These are phyloP conservation scores for Tieghemiomyces parasiticus DNA, from an alignment of 192 early-diverging fungal species.

Conservation along the genomic window DNA sequence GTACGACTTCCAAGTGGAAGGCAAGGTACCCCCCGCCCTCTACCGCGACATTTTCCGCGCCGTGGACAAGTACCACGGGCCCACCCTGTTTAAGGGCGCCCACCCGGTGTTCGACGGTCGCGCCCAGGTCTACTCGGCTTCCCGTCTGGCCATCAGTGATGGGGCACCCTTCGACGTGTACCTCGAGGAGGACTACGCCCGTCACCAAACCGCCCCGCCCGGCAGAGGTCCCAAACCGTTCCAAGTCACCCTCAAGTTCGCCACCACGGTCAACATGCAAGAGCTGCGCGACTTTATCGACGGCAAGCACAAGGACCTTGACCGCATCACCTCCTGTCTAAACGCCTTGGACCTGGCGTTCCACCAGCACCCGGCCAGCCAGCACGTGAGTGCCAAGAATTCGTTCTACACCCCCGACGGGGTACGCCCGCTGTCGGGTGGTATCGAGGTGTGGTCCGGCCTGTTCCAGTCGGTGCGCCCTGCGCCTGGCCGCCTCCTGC, in stretches of 20 bases:
- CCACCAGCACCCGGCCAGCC: constrained; percentile 60
- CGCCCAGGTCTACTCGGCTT: constrained; percentile 55
- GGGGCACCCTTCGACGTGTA: constrained; percentile 42
- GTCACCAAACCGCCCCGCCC: constrained; percentile 11
- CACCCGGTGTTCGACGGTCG: constrained; percentile 72
- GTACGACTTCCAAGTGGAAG: constrained; percentile 69
- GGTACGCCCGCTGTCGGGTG: constrained; percentile 34
- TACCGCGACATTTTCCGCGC: constrained; percentile 51
- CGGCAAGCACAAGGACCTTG: constrained; percentile 11
- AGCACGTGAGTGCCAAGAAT: constrained; percentile 64
- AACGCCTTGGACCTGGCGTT: constrained; percentile 69
- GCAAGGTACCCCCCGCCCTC: constrained; percentile 57
- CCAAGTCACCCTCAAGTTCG: constrained; percentile 32
- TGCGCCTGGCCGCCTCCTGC: constrained; percentile 47
- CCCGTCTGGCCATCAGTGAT: constrained; percentile 33
- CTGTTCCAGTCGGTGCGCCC: constrained; percentile 82
- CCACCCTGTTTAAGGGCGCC: constrained; percentile 37
- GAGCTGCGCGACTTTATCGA: constrained; percentile 18
- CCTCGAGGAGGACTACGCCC: neutral
- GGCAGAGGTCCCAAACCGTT: constrained; percentile 34
- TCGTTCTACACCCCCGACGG: constrained; percentile 79
- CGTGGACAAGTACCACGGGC: constrained; percentile 36
- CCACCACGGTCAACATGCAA: constrained; percentile 39
- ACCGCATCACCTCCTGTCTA: constrained; percentile 29
- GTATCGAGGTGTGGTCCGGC: constrained; percentile 88